Conservation (phyloP, 495 filamentous ascomycete species). For the Aspergillus nidulans region DNA sequence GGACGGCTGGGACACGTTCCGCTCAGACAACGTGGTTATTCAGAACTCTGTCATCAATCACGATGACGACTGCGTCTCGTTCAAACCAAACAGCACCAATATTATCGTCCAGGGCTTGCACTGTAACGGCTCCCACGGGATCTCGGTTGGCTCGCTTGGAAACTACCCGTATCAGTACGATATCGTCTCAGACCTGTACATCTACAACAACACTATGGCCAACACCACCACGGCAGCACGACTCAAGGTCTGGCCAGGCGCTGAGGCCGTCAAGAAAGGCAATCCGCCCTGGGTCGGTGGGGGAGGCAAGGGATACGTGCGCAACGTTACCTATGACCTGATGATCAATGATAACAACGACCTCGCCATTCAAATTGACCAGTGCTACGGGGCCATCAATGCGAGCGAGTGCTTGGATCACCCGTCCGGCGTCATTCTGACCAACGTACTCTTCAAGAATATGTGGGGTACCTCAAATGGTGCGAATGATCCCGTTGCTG, state of each 20-base stretch:
- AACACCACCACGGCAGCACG: slow-evolving; percentile 63
- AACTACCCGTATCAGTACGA: slow-evolving; percentile 61
- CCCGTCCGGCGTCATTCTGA: slow-evolving; percentile 3
- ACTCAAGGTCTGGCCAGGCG: slow-evolving; percentile 67
- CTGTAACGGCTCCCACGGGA: slow-evolving; percentile 70
- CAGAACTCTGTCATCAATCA: slow-evolving; percentile 67
- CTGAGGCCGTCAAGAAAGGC: slow-evolving; percentile 43
- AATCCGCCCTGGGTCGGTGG: slow-evolving; percentile 53
- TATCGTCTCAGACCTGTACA: slow-evolving; percentile 60
- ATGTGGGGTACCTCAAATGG: slow-evolving; percentile 3
- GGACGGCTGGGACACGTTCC: slow-evolving; percentile 69
- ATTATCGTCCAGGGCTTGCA: slow-evolving; percentile 67
- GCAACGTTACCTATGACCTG: slow-evolving; percentile 53
- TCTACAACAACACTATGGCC: slow-evolving; percentile 64
- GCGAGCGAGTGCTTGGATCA: slow-evolving; percentile 8
- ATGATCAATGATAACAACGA: slow-evolving; percentile 56
- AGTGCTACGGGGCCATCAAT: slow-evolving; percentile 52
- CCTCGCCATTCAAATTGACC: slow-evolving; percentile 60
- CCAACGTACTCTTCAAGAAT: slow-evolving; percentile 9
- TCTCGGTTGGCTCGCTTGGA: slow-evolving; percentile 64
- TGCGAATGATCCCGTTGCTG: slow-evolving; percentile 5
- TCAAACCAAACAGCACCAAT: slow-evolving; percentile 72
- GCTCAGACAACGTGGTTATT: slow-evolving; percentile 57
- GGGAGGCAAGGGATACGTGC: slow-evolving; percentile 53
- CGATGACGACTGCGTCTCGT: slow-evolving; percentile 70